A percentile compares a stretch with the other conserved stretches of the same genome.
These are phyloP conservation scores for Rhododendron williamsianum DNA, from an alignment of 148 eudicot species.

Conservation along the genomic window DNA sequence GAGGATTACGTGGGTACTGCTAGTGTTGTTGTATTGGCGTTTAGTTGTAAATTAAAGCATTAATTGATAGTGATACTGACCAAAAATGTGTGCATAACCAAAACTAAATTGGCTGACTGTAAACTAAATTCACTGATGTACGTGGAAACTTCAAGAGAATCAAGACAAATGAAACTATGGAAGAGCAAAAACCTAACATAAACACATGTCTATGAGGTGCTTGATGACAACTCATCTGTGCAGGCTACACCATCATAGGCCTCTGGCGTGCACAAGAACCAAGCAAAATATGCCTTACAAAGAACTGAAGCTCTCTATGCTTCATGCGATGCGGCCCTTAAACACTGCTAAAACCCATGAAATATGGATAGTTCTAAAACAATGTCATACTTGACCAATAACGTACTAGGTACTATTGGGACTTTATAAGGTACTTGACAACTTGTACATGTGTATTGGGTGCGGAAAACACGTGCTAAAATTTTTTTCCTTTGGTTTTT, in stretches of 20 bases:
- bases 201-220: not conserved
- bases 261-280: not conserved
- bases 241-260: not conserved
- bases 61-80: not conserved
- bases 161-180: not conserved
- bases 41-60: not conserved
- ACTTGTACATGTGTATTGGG: not conserved
- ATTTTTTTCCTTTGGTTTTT: not conserved
- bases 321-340: not conserved
- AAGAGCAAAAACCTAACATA: not conserved
- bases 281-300: not conserved
- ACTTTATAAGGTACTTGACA: not conserved
- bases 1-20: not conserved
- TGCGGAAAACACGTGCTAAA: not conserved
- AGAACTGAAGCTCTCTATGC: not conserved
- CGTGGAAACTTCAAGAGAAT: not conserved
- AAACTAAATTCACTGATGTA: not conserved
- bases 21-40: not conserved
- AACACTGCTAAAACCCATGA: not conserved
- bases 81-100: not conserved
- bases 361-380: not conserved
- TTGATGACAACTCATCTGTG: not conserved
- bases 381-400: not conserved
- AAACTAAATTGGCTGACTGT: not conserved
- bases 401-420: not conserved